Conservation (phyloP, 1,284 basidiomycete genomes). For the Xerocomus amazonicus region DNA sequence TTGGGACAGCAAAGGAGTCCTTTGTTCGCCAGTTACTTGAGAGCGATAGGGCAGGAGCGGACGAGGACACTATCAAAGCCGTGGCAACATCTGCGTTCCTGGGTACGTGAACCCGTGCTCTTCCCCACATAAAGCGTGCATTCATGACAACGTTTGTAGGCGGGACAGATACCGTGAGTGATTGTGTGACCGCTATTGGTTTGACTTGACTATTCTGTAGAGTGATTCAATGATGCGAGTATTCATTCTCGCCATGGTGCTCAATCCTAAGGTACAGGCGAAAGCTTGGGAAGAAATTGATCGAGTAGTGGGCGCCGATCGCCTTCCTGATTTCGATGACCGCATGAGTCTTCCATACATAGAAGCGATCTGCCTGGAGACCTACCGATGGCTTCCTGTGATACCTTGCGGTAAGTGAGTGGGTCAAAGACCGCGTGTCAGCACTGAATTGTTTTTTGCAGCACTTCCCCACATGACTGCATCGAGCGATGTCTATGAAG, state of each 20-base stretch:
- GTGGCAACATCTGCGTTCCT: constrained; percentile 28
- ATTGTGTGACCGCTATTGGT: too few relatives aligned
- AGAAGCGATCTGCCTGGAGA: constrained; percentile 27
- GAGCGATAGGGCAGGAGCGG: not conserved
- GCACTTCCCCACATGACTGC: constrained; percentile 27
- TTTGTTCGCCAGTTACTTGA: constrained; percentile 21
- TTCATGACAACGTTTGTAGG: constrained; percentile 14
- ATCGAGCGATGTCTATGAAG: constrained; percentile 28
- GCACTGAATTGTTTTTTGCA: constrained; percentile 3
- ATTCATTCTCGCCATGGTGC: constrained; percentile 32
- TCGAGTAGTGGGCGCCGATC: constrained; percentile 24
- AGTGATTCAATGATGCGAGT: constrained; percentile 12
- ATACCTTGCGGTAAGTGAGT: constrained; percentile 20
- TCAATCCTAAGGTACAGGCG: constrained; percentile 26
- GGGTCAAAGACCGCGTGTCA: not conserved
- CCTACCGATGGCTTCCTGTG: constrained; percentile 26
- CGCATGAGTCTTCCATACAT: constrained; percentile 26
- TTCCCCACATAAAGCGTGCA: not conserved
- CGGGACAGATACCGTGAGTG: constrained; percentile 29
- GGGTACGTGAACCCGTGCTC: constrained; percentile 12
- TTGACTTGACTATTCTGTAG: constrained; percentile 9
- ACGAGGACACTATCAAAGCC: constrained; percentile 19
- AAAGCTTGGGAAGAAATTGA: constrained; percentile 30
- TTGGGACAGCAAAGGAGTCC: constrained; percentile 22
- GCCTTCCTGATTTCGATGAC: constrained; percentile 30